Evolutionary conservation across 306 rosid genomes (phyloP).

Genomic region (Datisca glomerata): DNA sequence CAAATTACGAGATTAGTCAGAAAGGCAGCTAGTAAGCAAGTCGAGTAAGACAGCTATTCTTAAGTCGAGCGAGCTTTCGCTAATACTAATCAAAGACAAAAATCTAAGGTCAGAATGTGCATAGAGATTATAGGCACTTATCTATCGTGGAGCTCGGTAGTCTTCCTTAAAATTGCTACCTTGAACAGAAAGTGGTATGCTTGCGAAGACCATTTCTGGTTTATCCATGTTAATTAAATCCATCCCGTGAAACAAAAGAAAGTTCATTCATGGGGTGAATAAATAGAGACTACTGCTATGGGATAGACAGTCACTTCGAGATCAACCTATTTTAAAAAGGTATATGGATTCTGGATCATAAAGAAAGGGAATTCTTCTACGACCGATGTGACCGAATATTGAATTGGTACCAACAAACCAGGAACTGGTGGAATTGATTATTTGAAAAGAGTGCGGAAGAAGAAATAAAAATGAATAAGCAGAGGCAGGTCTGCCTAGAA

Average conservation of each 20-base stretch:
- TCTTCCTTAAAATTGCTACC: background rate
- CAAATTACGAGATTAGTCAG: background rate
- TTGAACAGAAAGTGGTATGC: background rate
- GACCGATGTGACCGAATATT: too few relatives aligned
- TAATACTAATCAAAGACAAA: constrained; percentile 3
- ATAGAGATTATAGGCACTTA: background rate
- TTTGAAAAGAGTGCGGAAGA: too few relatives aligned
- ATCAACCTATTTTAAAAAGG: too few relatives aligned
- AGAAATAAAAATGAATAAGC: too few relatives aligned
- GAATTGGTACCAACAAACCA: too few relatives aligned
- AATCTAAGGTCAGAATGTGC: background rate
- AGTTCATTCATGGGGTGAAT: background rate
- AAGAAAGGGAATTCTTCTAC: too few relatives aligned
- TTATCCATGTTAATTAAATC: background rate
- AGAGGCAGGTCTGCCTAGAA: too few relatives aligned
- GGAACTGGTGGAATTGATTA: too few relatives aligned
- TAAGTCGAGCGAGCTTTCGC: background rate
- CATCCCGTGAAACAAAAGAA: background rate
- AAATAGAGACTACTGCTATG: too few relatives aligned
- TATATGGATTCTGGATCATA: too few relatives aligned
- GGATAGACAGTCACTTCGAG: too few relatives aligned
- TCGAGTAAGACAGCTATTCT: too few relatives aligned
- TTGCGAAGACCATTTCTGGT: background rate
- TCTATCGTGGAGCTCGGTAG: background rate
- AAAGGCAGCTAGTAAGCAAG: constrained; percentile 6